Conservation (phyloP, 352 stramenopile species). For the Globisporangium echinulatum region DNA sequence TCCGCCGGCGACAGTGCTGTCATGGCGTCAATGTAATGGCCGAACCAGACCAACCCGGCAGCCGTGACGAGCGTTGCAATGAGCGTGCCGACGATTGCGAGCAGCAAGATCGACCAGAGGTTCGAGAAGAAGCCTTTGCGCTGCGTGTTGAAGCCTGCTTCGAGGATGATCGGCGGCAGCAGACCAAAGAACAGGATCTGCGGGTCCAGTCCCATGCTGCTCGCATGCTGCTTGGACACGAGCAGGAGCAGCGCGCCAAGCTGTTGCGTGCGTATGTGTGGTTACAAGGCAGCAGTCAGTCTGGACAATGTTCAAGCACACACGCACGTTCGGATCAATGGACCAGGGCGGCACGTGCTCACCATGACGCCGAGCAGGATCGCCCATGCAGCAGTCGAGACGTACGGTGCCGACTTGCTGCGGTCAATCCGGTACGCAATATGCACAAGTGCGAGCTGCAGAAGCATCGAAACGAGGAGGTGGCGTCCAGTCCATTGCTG, state of each 20-base stretch:
- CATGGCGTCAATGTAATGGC: constrained; percentile 16
- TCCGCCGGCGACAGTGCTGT: constrained; percentile 53
- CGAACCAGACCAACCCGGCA: constrained; percentile 34
- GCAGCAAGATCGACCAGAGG: constrained; percentile 30
- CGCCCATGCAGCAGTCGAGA: constrained; percentile 47
- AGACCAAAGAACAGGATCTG: constrained; percentile 54
- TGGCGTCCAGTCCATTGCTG: constrained; percentile 35
- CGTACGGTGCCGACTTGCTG: constrained; percentile 20
- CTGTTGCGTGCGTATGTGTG: constrained; percentile 2
- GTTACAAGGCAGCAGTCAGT: no score
- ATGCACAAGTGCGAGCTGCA: constrained; percentile 45
- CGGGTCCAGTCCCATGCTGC: constrained; percentile 33
- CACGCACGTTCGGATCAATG: not conserved
- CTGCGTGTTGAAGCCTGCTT: constrained; percentile 60
- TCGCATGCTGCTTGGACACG: constrained; percentile 21
- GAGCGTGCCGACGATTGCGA: constrained; percentile 46
- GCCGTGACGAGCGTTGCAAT: constrained; percentile 46
- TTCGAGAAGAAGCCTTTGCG: constrained; percentile 54
- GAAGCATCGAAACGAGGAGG: constrained; percentile 35
- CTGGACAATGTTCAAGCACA: no score
- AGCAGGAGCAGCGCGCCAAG: constrained; percentile 24
- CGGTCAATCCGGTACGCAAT: constrained; percentile 53
- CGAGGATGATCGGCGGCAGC: constrained; percentile 58
- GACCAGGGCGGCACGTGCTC: not conserved
- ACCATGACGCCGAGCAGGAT: constrained; percentile 46